Conservation (phyloP, 1,284 basidiomycete genomes). For the Xerocomus amazonicus region DNA sequence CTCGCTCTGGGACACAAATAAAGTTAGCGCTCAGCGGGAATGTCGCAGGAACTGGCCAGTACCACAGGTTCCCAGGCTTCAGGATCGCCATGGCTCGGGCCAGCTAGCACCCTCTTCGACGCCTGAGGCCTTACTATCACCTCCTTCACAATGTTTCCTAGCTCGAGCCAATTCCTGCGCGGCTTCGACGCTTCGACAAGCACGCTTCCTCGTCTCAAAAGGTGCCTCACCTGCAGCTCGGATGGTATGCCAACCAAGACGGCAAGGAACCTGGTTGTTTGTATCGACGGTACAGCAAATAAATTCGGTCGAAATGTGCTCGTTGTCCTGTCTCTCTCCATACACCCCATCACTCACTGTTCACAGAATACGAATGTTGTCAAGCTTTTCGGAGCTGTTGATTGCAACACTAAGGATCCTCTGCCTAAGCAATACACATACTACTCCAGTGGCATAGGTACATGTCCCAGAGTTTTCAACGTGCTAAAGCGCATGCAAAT, state of each 20-base stretch:
- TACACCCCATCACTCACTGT: background rate
- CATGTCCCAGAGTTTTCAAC: constrained; percentile 30
- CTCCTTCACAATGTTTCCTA: constrained; percentile 9
- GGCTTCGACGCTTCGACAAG: constrained; percentile 2
- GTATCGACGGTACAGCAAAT: background rate
- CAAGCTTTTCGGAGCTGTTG: constrained; percentile 19
- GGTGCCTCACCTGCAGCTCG: constrained; percentile 14
- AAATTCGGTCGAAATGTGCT: background rate
- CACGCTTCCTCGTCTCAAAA: constrained; percentile 1
- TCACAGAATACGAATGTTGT: constrained; percentile 25
- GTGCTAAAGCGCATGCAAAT: constrained; percentile 21
- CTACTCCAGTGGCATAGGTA: constrained; percentile 43
- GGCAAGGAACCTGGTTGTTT: constrained; percentile 26
- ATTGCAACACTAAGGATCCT: constrained; percentile 19
- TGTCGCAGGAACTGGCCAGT: background rate
- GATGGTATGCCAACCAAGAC: background rate
- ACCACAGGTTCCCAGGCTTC: background rate
- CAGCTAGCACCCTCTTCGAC: background rate
- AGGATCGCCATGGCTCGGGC: background rate
- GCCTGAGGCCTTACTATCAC: background rate
- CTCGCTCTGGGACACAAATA: background rate
- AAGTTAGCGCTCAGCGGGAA: background rate
- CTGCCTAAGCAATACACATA: constrained; percentile 30
- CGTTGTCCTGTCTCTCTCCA: background rate
- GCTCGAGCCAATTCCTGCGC: constrained; percentile 5